Evolutionary conservation across 2,329 filamentous ascomycete genomes (phyloP), one percentile per base, ranked within the genome.

Genomic region (Coniella vitis): DNA sequence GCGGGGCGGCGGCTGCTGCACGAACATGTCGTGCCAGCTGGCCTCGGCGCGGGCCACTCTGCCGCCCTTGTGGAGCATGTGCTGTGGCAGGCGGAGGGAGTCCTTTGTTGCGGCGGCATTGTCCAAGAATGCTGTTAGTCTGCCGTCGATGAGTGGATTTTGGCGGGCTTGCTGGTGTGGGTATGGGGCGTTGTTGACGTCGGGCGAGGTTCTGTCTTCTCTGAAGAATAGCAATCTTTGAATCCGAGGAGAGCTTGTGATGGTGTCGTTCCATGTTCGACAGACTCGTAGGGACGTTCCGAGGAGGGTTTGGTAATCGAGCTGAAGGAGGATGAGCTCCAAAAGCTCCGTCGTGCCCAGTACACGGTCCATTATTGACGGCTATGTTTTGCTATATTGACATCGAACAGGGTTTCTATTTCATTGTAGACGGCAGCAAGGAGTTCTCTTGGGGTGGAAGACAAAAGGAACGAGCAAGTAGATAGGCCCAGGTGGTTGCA

Each of bases 301-400:
- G 37, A 58, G 48, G 19, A 56, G 42, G 1, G 56, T 56, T 22
- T 39, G 51, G 14, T 31, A 34, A 36, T 58, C 56, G 3, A 57
- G 38, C 8, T 54, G 22, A 12, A 47, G 44, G 14, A 58, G 56
- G 32, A 58, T 53, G 3, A 47, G 43, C 34, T 54, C 52, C n/a
- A 58, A 40, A 16, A 57, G 48, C 48, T 57, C 56, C 3, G 49
- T 25, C 1, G 49, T 54, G 12, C n/a, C 35, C 3, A 57, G 13
- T 20, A 52, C 51, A 5, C 20, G 19, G 7, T 52, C 44, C 47
- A 49, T 49, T 9, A 14, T 17, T 14, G 9, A 17, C 7, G 20
- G n/a, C n/a, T n/a, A n/a, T n/a, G n/a, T n/a, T n/a, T n/a, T n/a
- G n/a, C n/a, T n/a, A n/a, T n/a, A 29, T 29, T 29, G 25, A 10